Conservation (phyloP, 768 basidiomycete species). For the Paxillus ammoniavirescens region DNA sequence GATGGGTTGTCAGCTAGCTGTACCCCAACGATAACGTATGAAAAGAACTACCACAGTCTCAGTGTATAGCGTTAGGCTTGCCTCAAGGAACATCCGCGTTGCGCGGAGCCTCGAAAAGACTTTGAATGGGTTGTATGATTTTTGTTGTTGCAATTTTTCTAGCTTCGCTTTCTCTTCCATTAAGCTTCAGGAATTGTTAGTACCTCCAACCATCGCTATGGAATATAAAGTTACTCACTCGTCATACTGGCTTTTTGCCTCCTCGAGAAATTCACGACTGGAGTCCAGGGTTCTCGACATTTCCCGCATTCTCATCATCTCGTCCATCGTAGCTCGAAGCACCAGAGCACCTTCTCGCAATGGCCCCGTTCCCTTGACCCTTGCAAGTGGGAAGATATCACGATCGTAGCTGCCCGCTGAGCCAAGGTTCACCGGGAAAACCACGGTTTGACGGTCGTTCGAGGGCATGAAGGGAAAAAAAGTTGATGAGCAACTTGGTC, state of each 20-base stretch:
- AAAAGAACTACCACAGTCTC: not conserved
- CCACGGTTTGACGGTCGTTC: not conserved
- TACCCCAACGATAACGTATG: not conserved
- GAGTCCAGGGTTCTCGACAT: not conserved
- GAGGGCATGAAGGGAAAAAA: not conserved
- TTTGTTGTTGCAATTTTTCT: not conserved
- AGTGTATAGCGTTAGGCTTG: not conserved
- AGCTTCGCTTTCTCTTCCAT: not conserved
- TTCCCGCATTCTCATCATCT: not conserved
- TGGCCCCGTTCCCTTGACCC: not conserved
- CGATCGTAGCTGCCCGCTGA: not conserved
- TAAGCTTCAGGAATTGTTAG: not conserved
- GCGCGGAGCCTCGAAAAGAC: not conserved
- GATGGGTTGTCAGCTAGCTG: not conserved
- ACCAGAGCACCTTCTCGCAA: not conserved
- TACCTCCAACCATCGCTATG: not conserved
- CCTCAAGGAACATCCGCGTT: not conserved
- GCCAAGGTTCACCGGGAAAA: not conserved
- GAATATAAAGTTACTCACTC: not conserved
- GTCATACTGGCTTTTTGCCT: not conserved
- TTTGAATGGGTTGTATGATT: not conserved
- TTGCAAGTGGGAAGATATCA: not conserved
- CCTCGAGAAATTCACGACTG: not conserved
- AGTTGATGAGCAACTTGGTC: not conserved
- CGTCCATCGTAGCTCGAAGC: conserved; percentile 4